These are phyloP conservation scores for Perilla frutescens DNA, from an alignment of 257 asterid genomes.

Conservation along the genomic window DNA sequence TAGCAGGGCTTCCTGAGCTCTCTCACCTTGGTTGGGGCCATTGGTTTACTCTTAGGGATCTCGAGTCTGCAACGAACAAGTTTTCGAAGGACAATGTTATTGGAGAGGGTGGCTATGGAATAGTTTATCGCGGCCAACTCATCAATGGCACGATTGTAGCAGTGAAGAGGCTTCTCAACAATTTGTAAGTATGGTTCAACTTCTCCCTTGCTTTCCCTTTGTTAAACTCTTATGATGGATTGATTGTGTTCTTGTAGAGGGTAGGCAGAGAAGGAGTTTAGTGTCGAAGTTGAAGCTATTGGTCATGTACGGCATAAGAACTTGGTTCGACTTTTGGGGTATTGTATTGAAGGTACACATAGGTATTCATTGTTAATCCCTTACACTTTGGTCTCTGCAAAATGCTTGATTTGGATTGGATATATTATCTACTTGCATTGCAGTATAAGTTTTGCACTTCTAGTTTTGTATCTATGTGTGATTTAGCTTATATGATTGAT, in stretches of 20 bases:
- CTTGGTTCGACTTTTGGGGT: conserved; percentile 85
- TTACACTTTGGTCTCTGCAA: no score
- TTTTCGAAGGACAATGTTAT: conserved; percentile 69
- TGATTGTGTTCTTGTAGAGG: conserved; percentile 52
- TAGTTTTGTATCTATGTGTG: no score
- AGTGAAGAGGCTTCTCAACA: conserved; percentile 80
- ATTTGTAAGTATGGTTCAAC: conserved; percentile 56
- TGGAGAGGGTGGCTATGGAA: conserved; percentile 97
- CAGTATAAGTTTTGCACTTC: neutral
- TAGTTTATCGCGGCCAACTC: conserved; percentile 72
- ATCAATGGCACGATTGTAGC: conserved; percentile 77
- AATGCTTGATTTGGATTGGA: no score
- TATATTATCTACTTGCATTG: no score
- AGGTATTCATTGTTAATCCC: conserved; percentile 44
- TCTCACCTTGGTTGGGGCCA: conserved; percentile 97
- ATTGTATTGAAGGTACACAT: conserved; percentile 87
- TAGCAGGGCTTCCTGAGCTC: conserved; percentile 75
- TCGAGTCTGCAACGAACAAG: conserved; percentile 63
- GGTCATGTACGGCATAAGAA: conserved; percentile 92
- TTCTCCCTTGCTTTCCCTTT: neutral
- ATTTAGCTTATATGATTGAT: neutral
- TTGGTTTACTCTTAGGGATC: conserved; percentile 91
- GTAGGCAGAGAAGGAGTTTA: conserved; percentile 90
- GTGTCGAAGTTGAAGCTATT: conserved; percentile 92
- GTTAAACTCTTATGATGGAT: neutral